Percentiles rank a stretch among this genome's conserved stretches.
Conservation (phyloP, 192 early-diverging fungal species). For the Coemansia sp. region DNA sequence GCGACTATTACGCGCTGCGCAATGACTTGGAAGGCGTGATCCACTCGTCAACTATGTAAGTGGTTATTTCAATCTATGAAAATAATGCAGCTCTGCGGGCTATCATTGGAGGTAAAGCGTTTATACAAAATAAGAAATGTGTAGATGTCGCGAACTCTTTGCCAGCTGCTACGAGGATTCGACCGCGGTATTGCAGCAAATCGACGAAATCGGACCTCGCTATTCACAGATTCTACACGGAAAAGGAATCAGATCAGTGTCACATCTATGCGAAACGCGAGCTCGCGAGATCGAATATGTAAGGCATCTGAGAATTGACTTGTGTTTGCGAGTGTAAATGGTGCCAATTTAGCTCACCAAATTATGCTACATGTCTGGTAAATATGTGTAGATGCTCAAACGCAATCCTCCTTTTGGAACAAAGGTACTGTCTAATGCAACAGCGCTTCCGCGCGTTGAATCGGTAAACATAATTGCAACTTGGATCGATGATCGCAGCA, state of each 20-base stretch:
- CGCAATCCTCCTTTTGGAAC: conserved; percentile 66
- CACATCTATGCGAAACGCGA: conserved; percentile 28
- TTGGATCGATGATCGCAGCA: conserved; percentile 28
- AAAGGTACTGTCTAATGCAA: conserved; percentile 36
- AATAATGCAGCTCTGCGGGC: too few species aligned
- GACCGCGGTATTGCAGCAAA: conserved; percentile 56
- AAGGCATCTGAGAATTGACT: conserved; percentile 11
- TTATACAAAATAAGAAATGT: not conserved
- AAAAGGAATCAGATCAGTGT: conserved; percentile 51
- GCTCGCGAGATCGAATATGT: conserved; percentile 57
- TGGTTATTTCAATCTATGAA: conserved; percentile 24
- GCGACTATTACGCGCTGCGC: conserved; percentile 19
- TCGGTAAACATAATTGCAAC: conserved; percentile 5
- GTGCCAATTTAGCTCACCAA: too few species aligned
- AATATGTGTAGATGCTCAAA: conserved; percentile 39
- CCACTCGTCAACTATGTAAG: conserved; percentile 26
- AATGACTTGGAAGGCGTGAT: conserved; percentile 13
- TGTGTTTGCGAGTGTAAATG: too few species aligned
- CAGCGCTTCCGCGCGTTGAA: conserved; percentile 4
- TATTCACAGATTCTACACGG: conserved; percentile 52
- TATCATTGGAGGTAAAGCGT: too few species aligned
- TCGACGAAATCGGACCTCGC: conserved; percentile 60
- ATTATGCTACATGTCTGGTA: not conserved
- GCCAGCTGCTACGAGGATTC: conserved; percentile 54
- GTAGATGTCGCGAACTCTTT: conserved; percentile 41